Base-by-base conservation (phyloP, 75 land plant genomes). In the Cupressus sempervirens region DNA sequence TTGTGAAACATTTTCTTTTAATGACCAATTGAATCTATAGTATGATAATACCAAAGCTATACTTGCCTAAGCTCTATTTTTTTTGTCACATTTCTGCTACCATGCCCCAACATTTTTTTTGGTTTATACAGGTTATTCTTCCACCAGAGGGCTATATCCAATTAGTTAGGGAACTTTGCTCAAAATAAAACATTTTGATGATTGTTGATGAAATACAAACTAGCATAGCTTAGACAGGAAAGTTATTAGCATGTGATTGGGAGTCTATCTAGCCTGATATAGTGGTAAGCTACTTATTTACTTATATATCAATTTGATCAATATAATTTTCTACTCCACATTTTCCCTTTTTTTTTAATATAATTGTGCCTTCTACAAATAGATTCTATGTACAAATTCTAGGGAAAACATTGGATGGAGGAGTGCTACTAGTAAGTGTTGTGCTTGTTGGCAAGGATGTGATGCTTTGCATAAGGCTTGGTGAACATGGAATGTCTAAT, bases 191-290 rank as follows among this genome's bases (percentile, higher is more conserved):
- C 82, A 85, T 98, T 40, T 76, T 98, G 80, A 98, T 98, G 99
- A 96, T 98, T 86, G 99, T 97, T 83, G 99, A 98, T 92, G 99
- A 98, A 86, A 93, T 98, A 82, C 99, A 98, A 91, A 93, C 93
- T 88, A 99, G 99, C 53, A 89, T 98, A 84, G 99, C 88, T 41
- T 91, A 99, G 35, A 92, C 99, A 30, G 99, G 99, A 85, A 95
- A 88, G 87, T 84, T 98, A 87, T 86, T 98, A 85, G 99, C 99
- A 35, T 93, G 94, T 88, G 97, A 98, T 56, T 98, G 99, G 99
- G 99, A 98, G 84, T 86, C 89, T 86, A 90, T 97, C 29, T 96
- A 94, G 26, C 99, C 99, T 80, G 99, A 98, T 94, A 92, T 98
- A 86, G 97, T 98, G 86, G 99, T 98, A 91, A 82, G 92, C 41